phyloP scores from a whole-genome alignment of 2,329 filamentous ascomycete genomes.

The Orbilia ellipsospora region DNA sequence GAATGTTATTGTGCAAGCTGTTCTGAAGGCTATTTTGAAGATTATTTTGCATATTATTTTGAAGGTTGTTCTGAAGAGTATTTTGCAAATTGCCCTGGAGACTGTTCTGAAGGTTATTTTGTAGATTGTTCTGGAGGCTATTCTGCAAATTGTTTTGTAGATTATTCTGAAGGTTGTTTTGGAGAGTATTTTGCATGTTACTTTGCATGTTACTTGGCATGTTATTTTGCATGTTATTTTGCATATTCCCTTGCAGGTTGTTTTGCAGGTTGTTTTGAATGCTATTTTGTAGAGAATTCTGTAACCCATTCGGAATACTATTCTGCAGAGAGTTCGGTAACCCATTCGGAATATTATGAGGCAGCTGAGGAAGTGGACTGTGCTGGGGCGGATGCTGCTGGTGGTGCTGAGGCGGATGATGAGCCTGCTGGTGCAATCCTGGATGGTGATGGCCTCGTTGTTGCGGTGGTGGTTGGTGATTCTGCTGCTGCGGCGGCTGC shows the following conservation, averaged over 20 bases:
- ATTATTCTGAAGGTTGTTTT: constrained; percentile 30
- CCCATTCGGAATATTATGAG: constrained; percentile 35
- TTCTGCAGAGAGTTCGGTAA: constrained; percentile 44
- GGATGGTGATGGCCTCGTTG: constrained; percentile 57
- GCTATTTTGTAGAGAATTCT: constrained; percentile 41
- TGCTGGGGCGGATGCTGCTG: constrained; percentile 56
- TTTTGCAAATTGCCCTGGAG: constrained; percentile 16
- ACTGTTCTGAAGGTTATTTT: constrained; percentile 14
- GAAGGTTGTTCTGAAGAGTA: constrained; percentile 9
- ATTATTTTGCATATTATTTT: constrained; percentile 6
- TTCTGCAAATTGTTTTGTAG: constrained; percentile 27
- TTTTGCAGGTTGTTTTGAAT: constrained; percentile 29
- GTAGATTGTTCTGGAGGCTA: constrained; percentile 23
- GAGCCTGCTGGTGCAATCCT: constrained; percentile 58
- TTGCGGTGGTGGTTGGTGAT: constrained; percentile 57
- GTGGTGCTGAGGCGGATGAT: constrained; percentile 56
- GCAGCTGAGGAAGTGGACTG: constrained; percentile 43
- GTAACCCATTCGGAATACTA: constrained; percentile 34
- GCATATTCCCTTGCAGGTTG: constrained; percentile 29
- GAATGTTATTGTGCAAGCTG: constrained; percentile 7
- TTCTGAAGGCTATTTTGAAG: constrained; percentile 6
- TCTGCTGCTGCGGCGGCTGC: constrained; percentile 56
- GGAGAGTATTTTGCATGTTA: constrained; percentile 26
- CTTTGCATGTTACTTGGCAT: constrained; percentile 33
- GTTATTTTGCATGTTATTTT: constrained; percentile 26